These are phyloP conservation scores for Lachnellula arida DNA, from an alignment of 2,329 filamentous ascomycete species.

Conservation along the genomic window DNA sequence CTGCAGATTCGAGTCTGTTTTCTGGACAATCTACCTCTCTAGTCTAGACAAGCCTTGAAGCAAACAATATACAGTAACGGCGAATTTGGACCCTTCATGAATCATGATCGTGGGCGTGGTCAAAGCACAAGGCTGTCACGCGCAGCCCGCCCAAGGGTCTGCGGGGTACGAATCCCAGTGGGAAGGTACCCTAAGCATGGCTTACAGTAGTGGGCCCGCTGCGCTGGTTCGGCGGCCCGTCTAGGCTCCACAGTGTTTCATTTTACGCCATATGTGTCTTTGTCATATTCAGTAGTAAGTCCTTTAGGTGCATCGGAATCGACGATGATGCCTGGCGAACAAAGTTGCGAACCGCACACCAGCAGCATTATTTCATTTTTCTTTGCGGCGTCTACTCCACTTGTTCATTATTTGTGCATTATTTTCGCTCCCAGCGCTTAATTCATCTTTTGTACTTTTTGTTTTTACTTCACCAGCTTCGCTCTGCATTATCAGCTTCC, in stretches of 20 bases:
- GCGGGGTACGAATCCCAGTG: neutral
- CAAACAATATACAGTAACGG: neutral
- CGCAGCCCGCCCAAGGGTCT: neutral
- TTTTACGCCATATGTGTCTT: neutral
- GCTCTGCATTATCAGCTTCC: neutral
- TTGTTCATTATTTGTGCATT: neutral
- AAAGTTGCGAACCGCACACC: neutral
- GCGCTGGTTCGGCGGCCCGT: neutral
- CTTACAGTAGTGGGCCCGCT: neutral
- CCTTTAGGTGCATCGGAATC: neutral
- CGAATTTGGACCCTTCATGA: neutral
- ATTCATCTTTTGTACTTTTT: neutral
- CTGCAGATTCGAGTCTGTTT: too few species aligned
- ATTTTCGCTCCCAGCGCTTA: neutral
- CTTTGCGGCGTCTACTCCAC: neutral
- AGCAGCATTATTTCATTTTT: neutral
- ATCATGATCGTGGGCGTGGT: neutral
- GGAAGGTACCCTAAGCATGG: neutral
- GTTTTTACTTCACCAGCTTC: neutral
- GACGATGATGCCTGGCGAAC: neutral
- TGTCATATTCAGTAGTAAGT: neutral
- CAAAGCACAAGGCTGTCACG: neutral
- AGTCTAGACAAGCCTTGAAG: neutral
- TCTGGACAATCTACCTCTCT: neutral
- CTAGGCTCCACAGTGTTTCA: neutral